Evolutionary conservation across 169 alveolate species (phyloP).

Genomic region (Cryptosporidium ubiquitum): DNA sequence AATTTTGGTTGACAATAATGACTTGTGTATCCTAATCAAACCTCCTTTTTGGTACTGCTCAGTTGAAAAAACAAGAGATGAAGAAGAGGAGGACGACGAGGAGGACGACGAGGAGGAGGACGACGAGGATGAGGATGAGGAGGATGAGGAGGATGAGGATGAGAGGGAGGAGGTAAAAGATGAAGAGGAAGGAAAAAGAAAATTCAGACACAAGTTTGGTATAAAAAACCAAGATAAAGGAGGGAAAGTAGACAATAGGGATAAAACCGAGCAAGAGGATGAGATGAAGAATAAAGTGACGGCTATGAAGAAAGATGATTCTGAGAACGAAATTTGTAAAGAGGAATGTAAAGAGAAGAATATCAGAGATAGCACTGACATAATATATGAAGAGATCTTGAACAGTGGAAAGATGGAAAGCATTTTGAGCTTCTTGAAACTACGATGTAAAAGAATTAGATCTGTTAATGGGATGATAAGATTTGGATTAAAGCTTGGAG

Average conservation of each 20-base stretch:
- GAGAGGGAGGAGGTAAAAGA: neutral
- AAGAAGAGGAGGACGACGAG: neutral
- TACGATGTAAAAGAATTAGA: neutral
- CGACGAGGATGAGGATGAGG: neutral
- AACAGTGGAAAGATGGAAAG: slow-evolving; percentile 50
- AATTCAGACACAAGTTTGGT: neutral
- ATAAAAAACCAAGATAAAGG: neutral
- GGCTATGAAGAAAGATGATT: neutral
- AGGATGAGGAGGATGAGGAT: neutral
- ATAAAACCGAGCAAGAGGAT: no score
- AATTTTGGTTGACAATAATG: neutral
- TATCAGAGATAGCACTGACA: neutral
- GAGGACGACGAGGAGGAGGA: neutral
- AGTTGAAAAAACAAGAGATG: neutral
- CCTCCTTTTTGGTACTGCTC: slow-evolving; percentile 66
- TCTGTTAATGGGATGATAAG: neutral
- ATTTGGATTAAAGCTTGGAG: slow-evolving; percentile 16
- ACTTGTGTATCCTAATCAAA: slow-evolving; percentile 3
- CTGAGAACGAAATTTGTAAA: neutral
- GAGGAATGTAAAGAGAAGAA: neutral
- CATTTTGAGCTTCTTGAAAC: neutral
- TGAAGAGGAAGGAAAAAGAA: neutral
- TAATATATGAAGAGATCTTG: neutral
- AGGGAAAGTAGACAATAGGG: neutral
- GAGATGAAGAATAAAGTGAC: neutral